phyloP scores from a whole-genome alignment of 73 alveolate species.

The Urostyla sp. region DNA sequence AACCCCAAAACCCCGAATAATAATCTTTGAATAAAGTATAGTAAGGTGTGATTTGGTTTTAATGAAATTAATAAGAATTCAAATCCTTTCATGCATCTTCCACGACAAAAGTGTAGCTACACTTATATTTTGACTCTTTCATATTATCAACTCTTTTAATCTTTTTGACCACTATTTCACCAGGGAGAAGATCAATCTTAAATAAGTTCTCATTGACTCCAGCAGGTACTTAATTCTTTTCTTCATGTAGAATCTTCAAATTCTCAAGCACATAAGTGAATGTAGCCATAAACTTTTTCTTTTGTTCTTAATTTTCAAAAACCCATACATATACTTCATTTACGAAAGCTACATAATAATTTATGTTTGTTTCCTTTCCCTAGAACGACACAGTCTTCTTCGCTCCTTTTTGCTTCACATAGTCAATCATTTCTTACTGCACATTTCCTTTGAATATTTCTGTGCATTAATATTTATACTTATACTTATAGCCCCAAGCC shows the following conservation, averaged over 20 bases:
- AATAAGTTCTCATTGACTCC: constrained; percentile 53
- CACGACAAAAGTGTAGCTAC: constrained; percentile 52
- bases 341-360: constrained; percentile 47
- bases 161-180: not conserved
- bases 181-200: constrained; percentile 32
- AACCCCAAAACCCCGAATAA: no score
- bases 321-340: constrained; percentile 61
- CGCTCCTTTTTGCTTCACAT: constrained; percentile 45
- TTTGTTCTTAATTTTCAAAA: constrained; percentile 47
- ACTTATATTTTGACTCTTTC: constrained; percentile 58
- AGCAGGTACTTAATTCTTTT: no score
- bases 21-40: no score
- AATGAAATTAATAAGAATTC: not conserved
- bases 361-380: constrained; percentile 33
- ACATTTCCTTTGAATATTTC: not conserved
- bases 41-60: not conserved
- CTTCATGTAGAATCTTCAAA: constrained; percentile 55
- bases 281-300: constrained; percentile 55
- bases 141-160: constrained; percentile 47
- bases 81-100: not conserved
- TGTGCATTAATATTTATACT: constrained; percentile 43
- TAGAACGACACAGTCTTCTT: constrained; percentile 32
- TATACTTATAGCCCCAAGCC: constrained; percentile 70
- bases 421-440: constrained; percentile 13
- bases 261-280: constrained; percentile 60